Conservation (phyloP, 1,139 yeast species). For the Candida tropicalis region DNA sequence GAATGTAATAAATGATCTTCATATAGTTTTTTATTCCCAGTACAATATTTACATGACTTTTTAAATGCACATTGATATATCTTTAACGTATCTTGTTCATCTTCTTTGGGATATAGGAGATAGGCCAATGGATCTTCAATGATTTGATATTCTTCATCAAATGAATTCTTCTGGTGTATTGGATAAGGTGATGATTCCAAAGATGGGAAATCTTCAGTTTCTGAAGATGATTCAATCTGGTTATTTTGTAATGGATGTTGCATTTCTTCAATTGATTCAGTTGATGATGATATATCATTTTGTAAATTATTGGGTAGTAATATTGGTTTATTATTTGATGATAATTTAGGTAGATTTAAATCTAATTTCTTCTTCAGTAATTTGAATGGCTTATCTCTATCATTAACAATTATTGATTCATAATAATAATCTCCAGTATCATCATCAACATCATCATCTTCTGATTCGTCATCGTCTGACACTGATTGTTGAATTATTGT, state of each 20-base stretch:
- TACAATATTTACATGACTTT: conserved; percentile 29
- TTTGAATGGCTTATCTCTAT: not conserved
- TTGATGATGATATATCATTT: not conserved
- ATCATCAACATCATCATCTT: not conserved
- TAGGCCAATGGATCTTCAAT: conserved; percentile 20
- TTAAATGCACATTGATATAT: conserved; percentile 34
- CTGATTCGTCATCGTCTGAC: not conserved
- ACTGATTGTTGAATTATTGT: not conserved
- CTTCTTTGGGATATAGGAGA: conserved; percentile 2
- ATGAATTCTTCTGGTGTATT: conserved; percentile 3
- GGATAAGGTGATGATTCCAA: not conserved
- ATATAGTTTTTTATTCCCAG: conserved; percentile 35
- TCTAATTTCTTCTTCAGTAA: too few relatives aligned
- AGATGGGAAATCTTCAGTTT: conserved; percentile 8
- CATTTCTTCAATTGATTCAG: not conserved
- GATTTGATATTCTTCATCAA: conserved; percentile 32
- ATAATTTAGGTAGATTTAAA: not conserved
- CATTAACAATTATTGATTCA: conserved; percentile 1
- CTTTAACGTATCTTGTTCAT: not conserved
- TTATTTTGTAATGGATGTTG: not conserved
- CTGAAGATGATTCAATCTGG: not conserved
- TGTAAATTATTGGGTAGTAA: not conserved
- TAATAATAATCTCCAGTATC: not conserved
- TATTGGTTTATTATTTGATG: not conserved
- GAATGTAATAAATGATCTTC: conserved; percentile 31